Base-by-base conservation (phyloP, 1,139 yeast genomes). In the Geotrichum histeridarum region DNA sequence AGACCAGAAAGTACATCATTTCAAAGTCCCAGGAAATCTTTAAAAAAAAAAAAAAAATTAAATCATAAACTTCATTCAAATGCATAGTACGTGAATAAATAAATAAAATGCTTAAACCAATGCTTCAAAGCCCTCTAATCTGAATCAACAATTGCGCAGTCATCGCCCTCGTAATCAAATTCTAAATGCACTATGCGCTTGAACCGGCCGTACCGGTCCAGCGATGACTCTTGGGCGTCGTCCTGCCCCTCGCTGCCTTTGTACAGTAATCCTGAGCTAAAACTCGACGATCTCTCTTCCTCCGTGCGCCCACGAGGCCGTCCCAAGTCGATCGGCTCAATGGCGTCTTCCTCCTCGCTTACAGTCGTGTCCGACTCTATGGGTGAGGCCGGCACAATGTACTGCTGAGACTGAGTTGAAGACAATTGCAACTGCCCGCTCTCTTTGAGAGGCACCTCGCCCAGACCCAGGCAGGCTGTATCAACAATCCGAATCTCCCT, bases 161-260 rank as follows among this genome's bases (percentile, higher is more conserved):
- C 55, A 43, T 52, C 55, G 14, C 27, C 54, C 3, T 53, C 53
- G 17, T 42, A 42, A 33, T 42, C 48, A 42, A 31, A 53, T 33
- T 53, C 55, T 11, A 53, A 18, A 33, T 42, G 39, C 27, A 50
- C 33, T 8, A 39, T 32, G 14, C 51, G 41, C 43, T 53, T 53
- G 18, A 53, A 53, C 22, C 55, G 44, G 8, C 55, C 55, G 37
- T 47, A 53, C 44, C 55, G 38, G 32, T 53, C 55, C n/a, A 53
- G 33, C n/a, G 49, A 36, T 1, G 55, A 53, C 32, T 37, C 55
- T 33, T 46, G 36, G 7, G 43, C 14, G 18, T 48, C 45, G 9
- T 44, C 42, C 15, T 42, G 35, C 35, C 43, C 4, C 37, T 38
- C 43, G 27, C 42, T 35, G 37, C 12, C 36, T 43, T 9, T 15